Percentiles rank a stretch among this genome's conserved stretches.
Conservation (phyloP, 164 flowering plant genomes). For the Echeveria elegans region DNA sequence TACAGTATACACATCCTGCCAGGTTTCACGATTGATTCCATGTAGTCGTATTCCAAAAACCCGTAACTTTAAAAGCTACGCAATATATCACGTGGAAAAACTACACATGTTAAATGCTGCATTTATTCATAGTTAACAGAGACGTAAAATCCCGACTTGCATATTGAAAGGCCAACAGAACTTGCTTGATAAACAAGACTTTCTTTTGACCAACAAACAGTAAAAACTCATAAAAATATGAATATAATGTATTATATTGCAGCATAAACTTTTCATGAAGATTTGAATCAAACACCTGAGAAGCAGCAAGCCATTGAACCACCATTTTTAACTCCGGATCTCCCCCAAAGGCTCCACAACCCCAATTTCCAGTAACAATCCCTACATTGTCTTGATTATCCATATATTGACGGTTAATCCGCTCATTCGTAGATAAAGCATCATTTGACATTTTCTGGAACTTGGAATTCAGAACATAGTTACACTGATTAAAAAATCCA, state of each 20-base stretch:
- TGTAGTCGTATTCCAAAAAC: neutral
- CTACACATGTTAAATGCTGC: neutral
- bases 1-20: neutral
- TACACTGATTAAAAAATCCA: constrained; percentile 58
- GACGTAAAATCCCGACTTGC: neutral
- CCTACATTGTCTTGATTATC: constrained; percentile 35
- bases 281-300: constrained; percentile 46
- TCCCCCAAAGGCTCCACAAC: constrained; percentile 97
- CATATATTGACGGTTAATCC: constrained; percentile 11
- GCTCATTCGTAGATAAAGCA: constrained; percentile 11
- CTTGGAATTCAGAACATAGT: constrained; percentile 11
- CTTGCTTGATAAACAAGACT: neutral
- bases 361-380: constrained; percentile 94
- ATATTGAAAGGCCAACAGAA: neutral
- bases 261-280: neutral
- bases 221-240: neutral
- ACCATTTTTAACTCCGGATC: constrained; percentile 73
- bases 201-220: neutral
- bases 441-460: constrained; percentile 14
- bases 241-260: neutral
- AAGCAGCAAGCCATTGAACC: constrained; percentile 94
- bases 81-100: neutral
- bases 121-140: neutral
- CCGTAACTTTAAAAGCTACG: neutral
- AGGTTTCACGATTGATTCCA: neutral